phyloP scores from a whole-genome alignment of 345 rosid genomes.

The Brassica nigra region DNA sequence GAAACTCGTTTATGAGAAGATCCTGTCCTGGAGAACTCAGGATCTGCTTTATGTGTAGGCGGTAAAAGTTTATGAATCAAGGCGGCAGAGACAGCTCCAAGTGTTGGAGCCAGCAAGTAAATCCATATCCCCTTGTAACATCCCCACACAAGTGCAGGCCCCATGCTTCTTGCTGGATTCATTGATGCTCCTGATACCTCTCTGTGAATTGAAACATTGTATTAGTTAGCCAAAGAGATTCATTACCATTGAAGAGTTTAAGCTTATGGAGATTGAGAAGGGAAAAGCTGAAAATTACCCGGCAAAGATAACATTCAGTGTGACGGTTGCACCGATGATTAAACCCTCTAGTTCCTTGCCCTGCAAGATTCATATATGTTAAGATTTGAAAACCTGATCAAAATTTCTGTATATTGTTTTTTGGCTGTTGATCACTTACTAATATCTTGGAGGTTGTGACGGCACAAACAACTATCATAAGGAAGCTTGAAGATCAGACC shows the following conservation, averaged over 20 bases:
- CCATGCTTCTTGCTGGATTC: constrained; percentile 75
- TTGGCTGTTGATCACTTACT: constrained; percentile 44
- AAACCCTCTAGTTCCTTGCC: constrained; percentile 80
- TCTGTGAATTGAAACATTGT: constrained; percentile 29
- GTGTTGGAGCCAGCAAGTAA: constrained; percentile 49
- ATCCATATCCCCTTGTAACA: constrained; percentile 51
- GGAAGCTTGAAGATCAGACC: constrained; percentile 70
- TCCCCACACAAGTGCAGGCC: constrained; percentile 55
- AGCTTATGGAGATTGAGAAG: neutral
- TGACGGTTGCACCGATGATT: constrained; percentile 76
- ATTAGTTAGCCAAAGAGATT: constrained; percentile 12
- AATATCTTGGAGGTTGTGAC: constrained; percentile 80
- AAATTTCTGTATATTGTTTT: neutral
- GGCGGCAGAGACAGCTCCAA: constrained; percentile 57
- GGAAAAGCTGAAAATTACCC: constrained; percentile 50
- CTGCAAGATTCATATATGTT: constrained; percentile 45
- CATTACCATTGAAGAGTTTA: neutral
- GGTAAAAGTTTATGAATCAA: constrained; percentile 51
- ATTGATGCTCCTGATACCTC: constrained; percentile 73
- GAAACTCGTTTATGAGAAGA: constrained; percentile 47
- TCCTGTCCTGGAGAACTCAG: constrained; percentile 52
- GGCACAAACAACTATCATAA: constrained; percentile 83
- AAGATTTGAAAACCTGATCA: constrained; percentile 17
- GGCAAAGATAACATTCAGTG: constrained; percentile 82
- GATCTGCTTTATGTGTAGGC: constrained; percentile 57